Evolutionary conservation across 306 rosid species (phyloP).

Genomic region (Dryas drummondii): DNA sequence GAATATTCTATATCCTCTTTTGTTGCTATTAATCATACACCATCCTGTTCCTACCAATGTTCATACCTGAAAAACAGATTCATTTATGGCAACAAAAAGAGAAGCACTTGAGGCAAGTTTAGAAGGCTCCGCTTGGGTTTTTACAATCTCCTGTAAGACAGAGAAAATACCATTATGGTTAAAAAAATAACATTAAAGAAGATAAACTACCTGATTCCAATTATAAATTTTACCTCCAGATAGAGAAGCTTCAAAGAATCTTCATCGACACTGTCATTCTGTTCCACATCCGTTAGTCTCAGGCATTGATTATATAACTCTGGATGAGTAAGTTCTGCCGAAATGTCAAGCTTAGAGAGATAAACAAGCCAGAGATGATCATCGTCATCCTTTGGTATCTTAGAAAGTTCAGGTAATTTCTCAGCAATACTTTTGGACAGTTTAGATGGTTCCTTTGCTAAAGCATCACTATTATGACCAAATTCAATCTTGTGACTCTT

Average conservation of each 20-base stretch:
- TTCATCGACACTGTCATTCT: neutral
- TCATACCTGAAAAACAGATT: slow-evolving; percentile 3
- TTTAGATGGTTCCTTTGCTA: slow-evolving; percentile 1
- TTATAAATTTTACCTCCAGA: neutral
- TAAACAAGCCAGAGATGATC: neutral
- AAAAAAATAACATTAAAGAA: neutral
- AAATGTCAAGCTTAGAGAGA: slow-evolving; percentile 3
- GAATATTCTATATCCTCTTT: neutral
- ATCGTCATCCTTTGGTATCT: slow-evolving; percentile 1
- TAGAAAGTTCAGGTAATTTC: neutral
- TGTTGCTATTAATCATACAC: neutral
- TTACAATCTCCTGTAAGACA: neutral
- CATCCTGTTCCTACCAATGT: neutral
- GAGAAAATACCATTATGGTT: neutral
- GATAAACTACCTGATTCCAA: neutral
- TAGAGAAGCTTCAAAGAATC: slow-evolving; percentile 1
- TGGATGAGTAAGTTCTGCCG: slow-evolving; percentile 4
- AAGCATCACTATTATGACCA: neutral
- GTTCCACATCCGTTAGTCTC: neutral
- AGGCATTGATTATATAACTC: neutral
- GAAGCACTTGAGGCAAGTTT: slow-evolving; percentile 1
- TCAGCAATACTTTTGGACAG: neutral
- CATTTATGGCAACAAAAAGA: slow-evolving; percentile 2
- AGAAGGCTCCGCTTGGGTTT: neutral
- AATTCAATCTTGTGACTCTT: neutral